Evolutionary conservation across 1,139 yeast species (phyloP).

Genomic region (Entelexis sorbosivorans): DNA sequence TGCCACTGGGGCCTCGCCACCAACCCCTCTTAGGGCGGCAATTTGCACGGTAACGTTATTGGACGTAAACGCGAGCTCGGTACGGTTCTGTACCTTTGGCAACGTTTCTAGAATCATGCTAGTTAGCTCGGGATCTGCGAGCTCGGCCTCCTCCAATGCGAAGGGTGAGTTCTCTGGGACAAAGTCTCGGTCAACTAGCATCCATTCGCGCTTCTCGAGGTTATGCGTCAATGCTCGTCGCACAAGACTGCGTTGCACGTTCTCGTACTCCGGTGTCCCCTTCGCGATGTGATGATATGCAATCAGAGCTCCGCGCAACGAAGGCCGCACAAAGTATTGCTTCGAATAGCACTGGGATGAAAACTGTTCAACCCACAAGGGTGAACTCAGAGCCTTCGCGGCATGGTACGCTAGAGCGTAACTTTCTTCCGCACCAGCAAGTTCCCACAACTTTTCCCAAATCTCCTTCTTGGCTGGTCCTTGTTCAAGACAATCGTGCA

Average conservation of each 20-base stretch:
- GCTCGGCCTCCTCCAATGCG: background rate
- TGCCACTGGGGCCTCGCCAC: background rate
- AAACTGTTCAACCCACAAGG: background rate
- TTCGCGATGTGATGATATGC: constrained; percentile 1
- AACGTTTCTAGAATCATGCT: background rate
- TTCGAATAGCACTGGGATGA: background rate
- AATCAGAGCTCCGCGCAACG: constrained; percentile 12
- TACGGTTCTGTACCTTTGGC: background rate
- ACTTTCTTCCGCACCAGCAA: background rate
- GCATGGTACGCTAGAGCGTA: constrained; percentile 13
- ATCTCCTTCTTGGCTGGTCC: background rate
- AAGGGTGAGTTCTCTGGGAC: constrained; percentile 5
- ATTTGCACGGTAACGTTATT: background rate
- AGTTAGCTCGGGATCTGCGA: background rate
- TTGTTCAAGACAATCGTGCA: background rate
- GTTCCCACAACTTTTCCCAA: constrained; percentile 8
- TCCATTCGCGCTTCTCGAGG: constrained; percentile 5
- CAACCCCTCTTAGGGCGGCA: background rate
- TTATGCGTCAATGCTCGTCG: constrained; percentile 8
- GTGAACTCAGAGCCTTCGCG: constrained; percentile 5
- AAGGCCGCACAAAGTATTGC: background rate
- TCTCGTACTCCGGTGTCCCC: constrained; percentile 3
- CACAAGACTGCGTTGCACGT: constrained; percentile 11
- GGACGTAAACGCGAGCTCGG: background rate
- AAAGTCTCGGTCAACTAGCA: constrained; percentile 10